Percentiles rank a stretch among this genome's conserved stretches.
phyloP scores from a whole-genome alignment of 1,284 basidiomycete species.

The Crocinoboletus sp. region DNA sequence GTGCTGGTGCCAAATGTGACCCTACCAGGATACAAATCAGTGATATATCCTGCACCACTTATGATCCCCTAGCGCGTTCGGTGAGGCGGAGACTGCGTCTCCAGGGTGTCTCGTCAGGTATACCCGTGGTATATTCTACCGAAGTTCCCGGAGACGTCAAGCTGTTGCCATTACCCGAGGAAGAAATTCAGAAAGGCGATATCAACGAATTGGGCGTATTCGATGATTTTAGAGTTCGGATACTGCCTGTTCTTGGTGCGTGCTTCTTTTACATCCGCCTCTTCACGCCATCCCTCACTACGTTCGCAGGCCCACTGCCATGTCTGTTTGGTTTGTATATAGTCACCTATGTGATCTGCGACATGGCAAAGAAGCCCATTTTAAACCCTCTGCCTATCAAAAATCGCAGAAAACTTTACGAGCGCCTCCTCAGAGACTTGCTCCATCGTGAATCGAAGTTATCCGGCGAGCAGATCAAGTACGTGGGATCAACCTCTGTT shows the following conservation, averaged over 20 bases:
- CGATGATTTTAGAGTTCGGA: slow-evolving; percentile 91
- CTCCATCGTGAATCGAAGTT: slow-evolving; percentile 67
- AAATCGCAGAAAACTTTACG: slow-evolving; percentile 80
- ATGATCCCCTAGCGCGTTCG: slow-evolving; percentile 92
- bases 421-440: slow-evolving; percentile 74
- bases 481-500: slow-evolving; percentile 14
- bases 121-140: slow-evolving; percentile 96
- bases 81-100: slow-evolving; percentile 80
- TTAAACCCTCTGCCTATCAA: slow-evolving; percentile 80
- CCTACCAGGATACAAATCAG: slow-evolving; percentile 94
- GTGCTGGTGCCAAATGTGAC: slow-evolving; percentile 95
- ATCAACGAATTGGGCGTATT: slow-evolving; percentile 91
- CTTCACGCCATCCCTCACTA: slow-evolving; percentile 3
- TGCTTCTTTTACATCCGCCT: background rate
- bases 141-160: slow-evolving; percentile 89
- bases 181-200: slow-evolving; percentile 87
- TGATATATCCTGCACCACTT: slow-evolving; percentile 90
- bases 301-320: slow-evolving; percentile 64
- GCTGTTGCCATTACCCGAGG: slow-evolving; percentile 86
- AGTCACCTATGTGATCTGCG: slow-evolving; percentile 83
- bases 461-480: slow-evolving; percentile 52
- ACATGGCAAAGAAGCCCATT: slow-evolving; percentile 79
- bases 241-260: slow-evolving; percentile 78
- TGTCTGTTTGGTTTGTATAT: slow-evolving; percentile 87
- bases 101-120: slow-evolving; percentile 66